Evolutionary conservation across 2,329 filamentous ascomycete genomes (phyloP).

Genomic region (Raffaelea albimanens): DNA sequence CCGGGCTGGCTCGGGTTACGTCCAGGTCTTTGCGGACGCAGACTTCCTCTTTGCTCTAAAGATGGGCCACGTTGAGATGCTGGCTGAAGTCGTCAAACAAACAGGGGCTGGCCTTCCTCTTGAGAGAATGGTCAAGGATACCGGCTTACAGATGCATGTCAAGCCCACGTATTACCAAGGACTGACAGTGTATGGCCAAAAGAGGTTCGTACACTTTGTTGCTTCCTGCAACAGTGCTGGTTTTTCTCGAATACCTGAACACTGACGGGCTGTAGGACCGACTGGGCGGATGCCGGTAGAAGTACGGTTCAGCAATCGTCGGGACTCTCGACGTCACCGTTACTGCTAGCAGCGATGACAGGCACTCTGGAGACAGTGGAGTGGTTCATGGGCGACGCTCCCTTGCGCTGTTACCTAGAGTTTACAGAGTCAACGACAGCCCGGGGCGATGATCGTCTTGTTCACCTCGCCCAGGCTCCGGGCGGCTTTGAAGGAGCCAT

Average conservation of each 20-base stretch:
- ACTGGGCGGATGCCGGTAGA: slow-evolving; percentile 62
- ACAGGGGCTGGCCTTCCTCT: slow-evolving; percentile 63
- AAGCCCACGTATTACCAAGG: slow-evolving; percentile 70
- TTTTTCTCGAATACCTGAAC: too few species aligned
- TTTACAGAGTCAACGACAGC: slow-evolving; percentile 53
- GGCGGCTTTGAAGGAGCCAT: slow-evolving; percentile 57
- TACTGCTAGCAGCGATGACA: slow-evolving; percentile 46
- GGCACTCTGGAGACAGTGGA: slow-evolving; percentile 61
- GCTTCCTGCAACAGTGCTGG: neutral
- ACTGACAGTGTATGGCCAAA: slow-evolving; percentile 64
- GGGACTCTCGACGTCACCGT: slow-evolving; percentile 42
- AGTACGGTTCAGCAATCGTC: slow-evolving; percentile 27
- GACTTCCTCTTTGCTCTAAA: slow-evolving; percentile 35
- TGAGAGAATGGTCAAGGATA: slow-evolving; percentile 55
- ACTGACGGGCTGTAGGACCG: too few species aligned
- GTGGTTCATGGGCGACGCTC: slow-evolving; percentile 67
- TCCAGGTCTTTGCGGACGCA: slow-evolving; percentile 23
- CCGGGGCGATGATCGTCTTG: slow-evolving; percentile 50
- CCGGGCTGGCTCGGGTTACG: slow-evolving; percentile 18
- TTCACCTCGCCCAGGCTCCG: slow-evolving; percentile 47
- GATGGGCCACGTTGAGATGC: slow-evolving; percentile 42
- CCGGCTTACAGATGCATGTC: slow-evolving; percentile 50
- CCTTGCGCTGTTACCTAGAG: slow-evolving; percentile 56
- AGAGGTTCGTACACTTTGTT: slow-evolving; percentile 31
- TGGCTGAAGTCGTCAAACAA: slow-evolving; percentile 55